phyloP scores from a whole-genome alignment of 1,139 yeast genomes.

The Hansenula lynferdii region DNA sequence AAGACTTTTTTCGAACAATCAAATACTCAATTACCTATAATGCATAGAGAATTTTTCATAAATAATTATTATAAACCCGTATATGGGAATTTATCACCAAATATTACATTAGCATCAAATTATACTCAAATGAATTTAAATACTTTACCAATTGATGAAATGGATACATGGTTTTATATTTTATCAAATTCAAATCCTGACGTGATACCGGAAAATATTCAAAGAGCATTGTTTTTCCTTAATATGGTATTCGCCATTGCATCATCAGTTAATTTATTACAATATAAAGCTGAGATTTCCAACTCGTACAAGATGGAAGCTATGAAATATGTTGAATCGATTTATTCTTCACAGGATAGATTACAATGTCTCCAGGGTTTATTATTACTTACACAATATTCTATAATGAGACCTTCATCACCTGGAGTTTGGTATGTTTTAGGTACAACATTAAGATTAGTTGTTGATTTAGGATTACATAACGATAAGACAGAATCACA shows the following conservation, averaged over 20 bases:
- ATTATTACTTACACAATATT: conserved; percentile 60
- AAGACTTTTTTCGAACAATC: conserved; percentile 71
- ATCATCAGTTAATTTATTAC: conserved; percentile 67
- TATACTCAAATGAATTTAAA: conserved; percentile 44
- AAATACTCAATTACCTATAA: conserved; percentile 74
- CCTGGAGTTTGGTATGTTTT: conserved; percentile 94
- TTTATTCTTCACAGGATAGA: conserved; percentile 53
- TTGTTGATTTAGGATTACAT: conserved; percentile 82
- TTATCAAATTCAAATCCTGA: conserved; percentile 7
- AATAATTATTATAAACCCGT: conserved; percentile 65
- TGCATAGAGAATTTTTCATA: conserved; percentile 77
- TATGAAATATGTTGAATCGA: conserved; percentile 50
- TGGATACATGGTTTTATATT: conserved; percentile 41
- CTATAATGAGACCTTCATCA: conserved; percentile 69
- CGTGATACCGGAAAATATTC: conserved; percentile 41
- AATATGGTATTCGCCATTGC: conserved; percentile 80
- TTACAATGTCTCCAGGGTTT: conserved; percentile 73
- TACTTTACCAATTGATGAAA: conserved; percentile 23
- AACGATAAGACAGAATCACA: conserved; percentile 46
- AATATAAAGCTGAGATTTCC: conserved; percentile 61
- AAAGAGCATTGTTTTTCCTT: conserved; percentile 51
- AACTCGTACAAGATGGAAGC: conserved; percentile 76
- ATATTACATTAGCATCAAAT: conserved; percentile 57
- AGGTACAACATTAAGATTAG: conserved; percentile 74
- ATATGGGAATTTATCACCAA: conserved; percentile 61